Base-by-base conservation (phyloP, 257 asterid genomes). In the Euphrasia confusa region DNA sequence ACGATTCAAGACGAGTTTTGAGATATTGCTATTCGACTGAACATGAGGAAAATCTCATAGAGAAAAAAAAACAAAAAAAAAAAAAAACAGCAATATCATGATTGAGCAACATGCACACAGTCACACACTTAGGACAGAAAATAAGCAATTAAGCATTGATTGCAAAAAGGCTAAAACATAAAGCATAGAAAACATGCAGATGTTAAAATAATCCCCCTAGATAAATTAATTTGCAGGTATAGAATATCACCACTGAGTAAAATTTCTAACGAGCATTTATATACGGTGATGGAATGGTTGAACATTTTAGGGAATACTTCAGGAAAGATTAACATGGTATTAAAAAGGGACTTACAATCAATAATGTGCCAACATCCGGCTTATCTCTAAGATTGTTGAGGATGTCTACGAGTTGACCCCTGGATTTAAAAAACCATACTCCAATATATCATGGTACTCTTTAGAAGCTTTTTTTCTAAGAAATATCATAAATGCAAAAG, bases 341-440 rank as follows among this genome's bases (percentile, higher is more conserved):
- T 14, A 53, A 11, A 60, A 60, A 40, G 44, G 45, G 57, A 64
- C 79, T 76, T 75, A 92, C 99, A 83, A 75, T 39, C 76, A 92
- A 80, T 65, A 92, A 61, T 54, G 96, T 80, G 44, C 90, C 95
- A 70, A 92, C 99, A 74, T 92, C 99, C 45, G 99, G 99, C 76
- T 89, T 92, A 71, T 92, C 99, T 77, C 80, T 92, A 68, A 89
- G 84, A 82, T 80, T 86, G 73, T 79, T 87, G 79, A 92, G 91
- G 79, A 92, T 87, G 71, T 92, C 95, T 75, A 76, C 83, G 14
- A 92, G 85, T 73, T 92, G 99, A 35, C 81, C 76, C 80, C 87
- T 81, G 80, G 18, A 57, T 69, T 66, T 21, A 68, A 11, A 56
- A 14, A 71, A 75, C 58, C 65, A 68, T 35, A 26, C 62, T 42